Evolutionary conservation across 805 yeast genomes (phyloP).

Genomic region (Lachancea waltii): DNA sequence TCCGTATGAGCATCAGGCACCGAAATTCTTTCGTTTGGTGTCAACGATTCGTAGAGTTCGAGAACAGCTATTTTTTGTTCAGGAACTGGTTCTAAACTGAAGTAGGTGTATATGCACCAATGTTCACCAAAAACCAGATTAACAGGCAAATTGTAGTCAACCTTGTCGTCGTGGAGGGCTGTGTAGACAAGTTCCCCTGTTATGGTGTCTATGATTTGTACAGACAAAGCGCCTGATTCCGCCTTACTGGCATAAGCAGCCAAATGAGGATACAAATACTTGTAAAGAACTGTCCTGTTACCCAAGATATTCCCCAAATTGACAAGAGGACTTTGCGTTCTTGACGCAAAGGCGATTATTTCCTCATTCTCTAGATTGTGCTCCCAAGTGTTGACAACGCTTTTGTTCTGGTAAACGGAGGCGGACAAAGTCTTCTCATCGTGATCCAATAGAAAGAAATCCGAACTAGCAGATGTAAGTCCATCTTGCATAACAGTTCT

Average conservation of each 20-base stretch:
- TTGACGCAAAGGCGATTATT: slow-evolving; percentile 37
- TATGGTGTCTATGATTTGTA: slow-evolving; percentile 58
- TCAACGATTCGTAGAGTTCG: slow-evolving; percentile 69
- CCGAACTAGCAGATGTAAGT: slow-evolving; percentile 11
- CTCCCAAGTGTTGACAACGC: slow-evolving; percentile 35
- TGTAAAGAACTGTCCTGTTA: slow-evolving; percentile 71
- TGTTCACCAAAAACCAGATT: slow-evolving; percentile 68
- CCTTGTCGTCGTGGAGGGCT: slow-evolving; percentile 37
- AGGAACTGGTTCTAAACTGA: slow-evolving; percentile 42
- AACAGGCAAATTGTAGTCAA: slow-evolving; percentile 39
- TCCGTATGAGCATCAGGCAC: slow-evolving; percentile 23
- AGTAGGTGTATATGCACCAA: slow-evolving; percentile 70
- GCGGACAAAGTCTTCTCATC: slow-evolving; percentile 21
- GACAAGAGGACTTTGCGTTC: slow-evolving; percentile 40
- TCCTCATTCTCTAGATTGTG: slow-evolving; percentile 31
- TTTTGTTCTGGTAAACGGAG: slow-evolving; percentile 19
- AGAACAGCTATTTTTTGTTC: slow-evolving; percentile 58
- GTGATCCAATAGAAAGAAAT: slow-evolving; percentile 20
- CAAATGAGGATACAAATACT: slow-evolving; percentile 69
- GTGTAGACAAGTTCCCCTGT: slow-evolving; percentile 58
- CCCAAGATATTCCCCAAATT: slow-evolving; percentile 65
- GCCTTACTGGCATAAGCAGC: slow-evolving; percentile 45
- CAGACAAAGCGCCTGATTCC: slow-evolving; percentile 30
- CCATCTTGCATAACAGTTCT: slow-evolving; percentile 10
- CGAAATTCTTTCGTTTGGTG: slow-evolving; percentile 42